Evolutionary conservation across 768 basidiomycete genomes (phyloP).

Genomic region (Saitozyma podzolica): DNA sequence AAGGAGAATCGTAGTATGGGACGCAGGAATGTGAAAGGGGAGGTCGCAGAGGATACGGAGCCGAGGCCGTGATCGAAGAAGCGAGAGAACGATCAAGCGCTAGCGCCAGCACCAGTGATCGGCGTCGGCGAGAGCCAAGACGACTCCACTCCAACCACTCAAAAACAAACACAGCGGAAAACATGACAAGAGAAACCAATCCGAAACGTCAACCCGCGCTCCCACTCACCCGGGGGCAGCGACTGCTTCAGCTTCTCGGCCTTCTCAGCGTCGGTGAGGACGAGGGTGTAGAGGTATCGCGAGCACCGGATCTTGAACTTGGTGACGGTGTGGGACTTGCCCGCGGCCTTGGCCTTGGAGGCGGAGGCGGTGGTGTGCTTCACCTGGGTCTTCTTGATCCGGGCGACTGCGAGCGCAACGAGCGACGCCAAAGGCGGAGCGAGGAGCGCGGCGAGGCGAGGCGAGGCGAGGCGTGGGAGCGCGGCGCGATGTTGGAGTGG

Average conservation of each 20-base stretch:
- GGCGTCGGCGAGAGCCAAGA: too few species aligned
- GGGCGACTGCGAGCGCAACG: conserved; percentile 65
- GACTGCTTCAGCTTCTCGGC: conserved; percentile 95
- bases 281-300: conserved; percentile 82
- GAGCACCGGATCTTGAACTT: conserved; percentile 99
- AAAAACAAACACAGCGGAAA: too few species aligned
- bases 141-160: too few species aligned
- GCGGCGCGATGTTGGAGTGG: background rate
- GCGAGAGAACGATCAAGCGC: too few species aligned
- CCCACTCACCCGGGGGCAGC: conserved; percentile 81
- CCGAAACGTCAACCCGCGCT: too few species aligned
- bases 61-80: too few species aligned
- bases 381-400: conserved; percentile 84
- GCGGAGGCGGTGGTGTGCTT: conserved; percentile 38
- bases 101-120: too few species aligned
- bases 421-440: background rate
- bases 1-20: too few species aligned
- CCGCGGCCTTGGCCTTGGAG: conserved; percentile 39
- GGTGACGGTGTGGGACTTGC: conserved; percentile 56
- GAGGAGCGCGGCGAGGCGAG: background rate
- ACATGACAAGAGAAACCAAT: too few species aligned
- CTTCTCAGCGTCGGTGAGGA: conserved; percentile 93
- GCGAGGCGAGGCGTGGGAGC: background rate
- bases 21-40: too few species aligned
- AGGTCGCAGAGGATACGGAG: too few species aligned